Evolutionary conservation across 345 rosid genomes (phyloP), one percentile per base, ranked within the genome.

Genomic region (Boechera retrofracta): DNA sequence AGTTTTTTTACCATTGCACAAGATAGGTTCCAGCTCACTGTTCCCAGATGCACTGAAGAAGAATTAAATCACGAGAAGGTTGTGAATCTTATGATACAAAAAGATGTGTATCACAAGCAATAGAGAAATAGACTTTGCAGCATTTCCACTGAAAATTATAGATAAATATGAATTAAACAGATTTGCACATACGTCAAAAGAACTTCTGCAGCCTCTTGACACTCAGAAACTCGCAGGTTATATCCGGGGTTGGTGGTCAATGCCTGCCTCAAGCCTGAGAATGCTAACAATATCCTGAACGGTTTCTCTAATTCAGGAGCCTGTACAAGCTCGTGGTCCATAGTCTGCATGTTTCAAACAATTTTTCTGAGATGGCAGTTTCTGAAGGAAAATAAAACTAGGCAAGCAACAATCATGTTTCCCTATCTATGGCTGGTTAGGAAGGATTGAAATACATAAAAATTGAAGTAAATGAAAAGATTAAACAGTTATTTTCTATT

Each of bases 191-290:
- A 94, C 99, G 69, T 36, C 67, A 94, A 79, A 67, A 94, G 92
- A 77, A 88, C 58, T 76, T 85, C 82, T 51, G 99, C 99, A 44
- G 99, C 99, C 89, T 92, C 89, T 77, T 81, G 92, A 76, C 99
- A 95, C 78, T 92, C 99, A 69, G 85, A 78, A 85, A 92, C 99
- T 44, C 99, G 92, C 47, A 81, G 66, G 77, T 95, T 95, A 75
- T 95, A 95, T 72, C 99, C 99, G 78, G 98, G 96, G 82, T 86
- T 92, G 77, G 78, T 88, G 67, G 94, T 92, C 83, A 89, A 86
- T 28, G 97, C 90, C 64, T 90, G 87, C 87, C 81, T 95, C 83
- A 92, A 81, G 83, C 99, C 99, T 64, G 98, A 95, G 83, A 95
- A 87, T 51, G 98, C 99, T 79, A 95, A 79, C 73, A 95, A 82